Percentiles rank a stretch among this genome's conserved stretches.
Conservation (phyloP, 257 asterid genomes). For the Nicotiana obtusifolia region DNA sequence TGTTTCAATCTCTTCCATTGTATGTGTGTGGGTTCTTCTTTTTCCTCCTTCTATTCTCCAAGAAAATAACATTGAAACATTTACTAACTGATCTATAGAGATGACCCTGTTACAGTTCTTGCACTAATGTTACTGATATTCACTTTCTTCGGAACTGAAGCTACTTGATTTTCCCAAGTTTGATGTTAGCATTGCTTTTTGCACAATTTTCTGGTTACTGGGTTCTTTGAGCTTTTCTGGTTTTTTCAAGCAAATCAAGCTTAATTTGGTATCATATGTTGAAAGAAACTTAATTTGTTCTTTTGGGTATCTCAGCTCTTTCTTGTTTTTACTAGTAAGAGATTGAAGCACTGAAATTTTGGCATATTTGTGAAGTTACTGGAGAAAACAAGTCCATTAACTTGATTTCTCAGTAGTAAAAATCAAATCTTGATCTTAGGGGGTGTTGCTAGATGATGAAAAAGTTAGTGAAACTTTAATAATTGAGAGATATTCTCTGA, state of each 20-base stretch:
- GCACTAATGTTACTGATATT: neutral
- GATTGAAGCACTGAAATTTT: slow-evolving; percentile 11
- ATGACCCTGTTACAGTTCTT: neutral
- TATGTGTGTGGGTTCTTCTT: neutral
- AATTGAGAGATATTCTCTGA: slow-evolving; percentile 6
- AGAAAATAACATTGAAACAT: neutral
- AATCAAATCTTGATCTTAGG: slow-evolving; percentile 14
- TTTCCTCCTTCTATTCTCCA: neutral
- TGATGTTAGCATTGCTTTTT: slow-evolving; percentile 15
- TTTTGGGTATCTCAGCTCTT: slow-evolving; percentile 22
- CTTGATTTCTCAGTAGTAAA: slow-evolving; percentile 16
- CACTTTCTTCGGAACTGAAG: slow-evolving; percentile 11
- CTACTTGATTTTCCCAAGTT: slow-evolving; percentile 7
- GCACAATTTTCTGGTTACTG: neutral
- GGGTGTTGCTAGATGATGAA: slow-evolving; percentile 12
- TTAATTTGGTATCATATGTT: slow-evolving; percentile 4
- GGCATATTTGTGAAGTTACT: slow-evolving; percentile 4
- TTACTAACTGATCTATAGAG: slow-evolving; percentile 36
- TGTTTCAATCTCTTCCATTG: neutral
- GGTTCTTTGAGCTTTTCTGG: neutral
- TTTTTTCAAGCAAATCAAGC: no score
- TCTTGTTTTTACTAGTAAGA: slow-evolving; percentile 9
- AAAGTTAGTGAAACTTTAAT: slow-evolving; percentile 1
- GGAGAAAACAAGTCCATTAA: slow-evolving; percentile 6
- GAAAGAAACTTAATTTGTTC: slow-evolving; percentile 25